Base-by-base conservation (phyloP, 257 asterid species). In the Lantana camara region DNA sequence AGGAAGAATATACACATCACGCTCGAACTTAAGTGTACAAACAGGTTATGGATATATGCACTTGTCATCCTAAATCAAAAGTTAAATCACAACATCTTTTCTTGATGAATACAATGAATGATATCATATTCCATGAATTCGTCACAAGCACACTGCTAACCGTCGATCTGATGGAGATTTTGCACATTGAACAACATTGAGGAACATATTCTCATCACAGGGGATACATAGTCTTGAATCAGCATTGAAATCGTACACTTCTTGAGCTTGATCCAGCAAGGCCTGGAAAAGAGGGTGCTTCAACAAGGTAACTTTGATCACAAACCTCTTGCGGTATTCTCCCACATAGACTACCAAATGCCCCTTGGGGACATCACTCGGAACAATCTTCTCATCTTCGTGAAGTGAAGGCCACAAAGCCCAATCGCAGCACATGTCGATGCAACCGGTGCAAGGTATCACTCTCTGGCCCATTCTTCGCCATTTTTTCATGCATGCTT, bases 281-380 rank as follows among this genome's bases (percentile, higher is more conserved):
- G 89, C 88, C 69, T 75, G 87, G 74, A 92, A 86, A 17, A 89
- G 83, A 0, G 98, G 98, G 64, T 92, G 77, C 71, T 86, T 79
- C 72, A 92, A 79, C 32, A 83, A 64, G 68, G 77, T 63, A 19
- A 92, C 78, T 63, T 86, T 83, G 80, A 92, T 92, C 17, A 92
- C 98, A 37, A 76, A 87, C 71, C 96, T 83, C 69, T 83, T 89
- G 23, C 72, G 82, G 45, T 50, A 62, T 40, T 86, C 91, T 2
- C 98, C 98, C 3, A 92, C 97, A 17, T 89, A 92, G 37, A 89
- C 90, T 29, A 81, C 98, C 72, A 80, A 46, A 68, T 92, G 98
- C 14, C 98, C 98, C 83, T 80, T 92, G 0, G 98, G 96, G 27
- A 92, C 98, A 48, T 89, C 98, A 14, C 71, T 71, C 0, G 95